phyloP scores from a whole-genome alignment of 345 rosid species.

The Eucalyptus tenuipes region DNA sequence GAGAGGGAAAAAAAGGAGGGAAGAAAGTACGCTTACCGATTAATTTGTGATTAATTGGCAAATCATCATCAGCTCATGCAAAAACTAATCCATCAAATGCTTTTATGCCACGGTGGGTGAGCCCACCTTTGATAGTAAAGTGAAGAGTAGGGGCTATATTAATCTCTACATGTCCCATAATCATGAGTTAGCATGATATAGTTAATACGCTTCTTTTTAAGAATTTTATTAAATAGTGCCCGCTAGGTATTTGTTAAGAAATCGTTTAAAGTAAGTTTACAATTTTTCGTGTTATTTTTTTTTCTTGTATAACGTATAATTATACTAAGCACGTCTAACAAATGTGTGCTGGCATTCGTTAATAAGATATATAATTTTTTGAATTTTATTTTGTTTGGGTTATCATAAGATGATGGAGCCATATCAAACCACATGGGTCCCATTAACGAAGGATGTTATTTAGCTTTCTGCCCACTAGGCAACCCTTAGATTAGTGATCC shows the following conservation, averaged over 20 bases:
- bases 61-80: background rate
- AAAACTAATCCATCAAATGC: background rate
- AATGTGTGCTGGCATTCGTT: background rate
- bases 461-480: background rate
- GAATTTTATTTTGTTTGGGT: background rate
- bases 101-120: background rate
- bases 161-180: background rate
- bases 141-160: background rate
- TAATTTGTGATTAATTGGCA: background rate
- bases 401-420: background rate
- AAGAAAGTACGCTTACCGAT: background rate
- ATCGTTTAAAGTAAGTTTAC: background rate
- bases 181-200: background rate
- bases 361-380: background rate
- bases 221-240: background rate
- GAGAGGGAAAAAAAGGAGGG: background rate
- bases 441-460: background rate
- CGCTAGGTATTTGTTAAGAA: background rate
- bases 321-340: background rate
- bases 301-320: background rate
- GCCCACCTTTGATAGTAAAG: background rate
- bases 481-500: background rate
- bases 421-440: background rate
- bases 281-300: background rate
- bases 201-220: background rate